phyloP scores from a whole-genome alignment of 2,329 filamentous ascomycete genomes.

The Didymella lethalis region DNA sequence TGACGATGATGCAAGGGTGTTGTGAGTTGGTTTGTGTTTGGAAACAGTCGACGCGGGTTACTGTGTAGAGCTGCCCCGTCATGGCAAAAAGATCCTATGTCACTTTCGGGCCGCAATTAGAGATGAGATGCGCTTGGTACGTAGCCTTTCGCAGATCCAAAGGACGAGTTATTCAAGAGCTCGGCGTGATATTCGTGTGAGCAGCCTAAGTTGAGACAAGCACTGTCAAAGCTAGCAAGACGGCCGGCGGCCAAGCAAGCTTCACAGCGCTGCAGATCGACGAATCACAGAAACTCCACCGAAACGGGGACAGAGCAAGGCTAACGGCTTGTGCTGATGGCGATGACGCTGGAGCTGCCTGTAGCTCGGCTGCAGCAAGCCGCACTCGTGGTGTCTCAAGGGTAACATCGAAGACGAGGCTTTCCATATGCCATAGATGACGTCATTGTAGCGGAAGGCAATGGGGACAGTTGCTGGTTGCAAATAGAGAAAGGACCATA shows the following conservation, averaged over 20 bases:
- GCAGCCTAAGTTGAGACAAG: slow-evolving; percentile 7
- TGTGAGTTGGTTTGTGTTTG: not conserved
- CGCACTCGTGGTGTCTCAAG: not conserved
- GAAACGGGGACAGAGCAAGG: not conserved
- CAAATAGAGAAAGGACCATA: not conserved
- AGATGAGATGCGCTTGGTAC: too few relatives aligned
- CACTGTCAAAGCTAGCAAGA: slow-evolving; percentile 13
- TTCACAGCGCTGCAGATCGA: slow-evolving; percentile 5
- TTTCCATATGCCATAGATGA: not conserved
- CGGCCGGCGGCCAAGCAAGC: slow-evolving; percentile 12
- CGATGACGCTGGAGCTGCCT: not conserved
- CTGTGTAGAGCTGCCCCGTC: not conserved
- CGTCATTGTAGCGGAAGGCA: not conserved
- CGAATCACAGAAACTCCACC: not conserved
- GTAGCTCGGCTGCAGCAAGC: not conserved
- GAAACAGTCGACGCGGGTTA: not conserved
- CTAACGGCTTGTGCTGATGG: not conserved
- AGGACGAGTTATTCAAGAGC: not conserved
- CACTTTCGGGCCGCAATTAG: not conserved
- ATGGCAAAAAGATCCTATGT: not conserved
- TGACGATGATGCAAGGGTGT: slow-evolving; percentile 12
- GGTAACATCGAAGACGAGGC: not conserved
- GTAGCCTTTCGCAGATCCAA: not conserved
- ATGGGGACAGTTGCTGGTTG: too few relatives aligned
- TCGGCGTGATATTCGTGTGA: not conserved